These are phyloP conservation scores for Canavalia ensiformis DNA, from an alignment of 306 rosid species.

Conservation along the genomic window DNA sequence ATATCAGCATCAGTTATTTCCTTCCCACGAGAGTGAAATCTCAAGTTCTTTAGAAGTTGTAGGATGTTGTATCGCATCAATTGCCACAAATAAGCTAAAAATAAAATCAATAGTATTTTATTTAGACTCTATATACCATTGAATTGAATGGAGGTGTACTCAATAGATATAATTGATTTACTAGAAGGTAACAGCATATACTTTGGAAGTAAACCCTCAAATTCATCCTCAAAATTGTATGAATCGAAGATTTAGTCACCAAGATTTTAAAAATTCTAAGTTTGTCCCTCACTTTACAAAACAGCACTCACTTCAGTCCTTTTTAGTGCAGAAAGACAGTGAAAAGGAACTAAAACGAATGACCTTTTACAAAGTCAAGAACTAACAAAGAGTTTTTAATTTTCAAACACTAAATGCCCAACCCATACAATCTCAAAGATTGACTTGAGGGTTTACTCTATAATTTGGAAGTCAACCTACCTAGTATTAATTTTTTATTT, in stretches of 20 bases:
- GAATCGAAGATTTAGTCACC: too few relatives aligned
- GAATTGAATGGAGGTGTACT: conserved; percentile 7
- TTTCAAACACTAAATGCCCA: too few relatives aligned
- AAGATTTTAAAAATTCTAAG: too few relatives aligned
- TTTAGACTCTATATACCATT: conserved; percentile 30
- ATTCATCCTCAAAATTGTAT: too few relatives aligned
- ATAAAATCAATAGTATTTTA: conserved; percentile 32
- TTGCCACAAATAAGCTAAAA: conserved; percentile 96
- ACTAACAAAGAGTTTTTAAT: too few relatives aligned
- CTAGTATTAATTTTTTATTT: conserved; percentile 87
- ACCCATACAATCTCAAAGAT: too few relatives aligned
- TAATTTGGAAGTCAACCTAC: conserved; percentile 53
- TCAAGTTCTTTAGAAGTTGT: conserved; percentile 91
- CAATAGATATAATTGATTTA: conserved; percentile 20
- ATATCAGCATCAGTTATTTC: conserved; percentile 92
- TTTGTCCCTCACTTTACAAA: too few relatives aligned
- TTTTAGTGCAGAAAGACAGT: too few relatives aligned
- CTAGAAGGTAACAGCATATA: neutral
- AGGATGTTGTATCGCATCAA: conserved; percentile 91
- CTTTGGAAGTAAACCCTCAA: conserved; percentile 13
- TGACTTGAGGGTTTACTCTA: too few relatives aligned
- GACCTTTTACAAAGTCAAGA: too few relatives aligned
- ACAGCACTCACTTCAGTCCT: too few relatives aligned
- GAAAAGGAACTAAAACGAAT: too few relatives aligned
- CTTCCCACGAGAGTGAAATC: conserved; percentile 92